These are phyloP conservation scores for Termitomyces sp. DNA, from an alignment of 1,284 basidiomycete genomes.

Conservation along the genomic window DNA sequence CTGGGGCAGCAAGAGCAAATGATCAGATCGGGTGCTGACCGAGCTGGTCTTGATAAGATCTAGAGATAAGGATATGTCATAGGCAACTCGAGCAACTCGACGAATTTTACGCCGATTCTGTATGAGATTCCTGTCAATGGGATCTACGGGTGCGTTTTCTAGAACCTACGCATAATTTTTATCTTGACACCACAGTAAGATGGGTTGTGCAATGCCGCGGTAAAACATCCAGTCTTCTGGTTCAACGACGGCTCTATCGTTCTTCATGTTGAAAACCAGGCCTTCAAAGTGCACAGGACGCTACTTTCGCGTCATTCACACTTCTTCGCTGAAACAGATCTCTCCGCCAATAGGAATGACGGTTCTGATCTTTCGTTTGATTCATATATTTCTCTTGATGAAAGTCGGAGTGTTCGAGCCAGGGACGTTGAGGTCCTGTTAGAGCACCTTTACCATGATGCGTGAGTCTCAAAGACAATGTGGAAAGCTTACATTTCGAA, in stretches of 20 bases:
- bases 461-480: conserved; percentile 36
- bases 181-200: neutral
- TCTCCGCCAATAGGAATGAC: neutral
- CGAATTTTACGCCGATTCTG: neutral
- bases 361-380: neutral
- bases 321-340: conserved; percentile 24
- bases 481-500: neutral
- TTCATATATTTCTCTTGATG: conserved; percentile 26
- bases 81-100: neutral
- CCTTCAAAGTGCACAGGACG: conserved; percentile 50
- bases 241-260: conserved; percentile 58
- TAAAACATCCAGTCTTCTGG: conserved; percentile 48
- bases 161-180: neutral
- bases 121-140: neutral
- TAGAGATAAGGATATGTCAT: too few relatives aligned
- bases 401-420: conserved; percentile 29
- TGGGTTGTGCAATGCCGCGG: neutral
- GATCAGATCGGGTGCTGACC: too few relatives aligned
- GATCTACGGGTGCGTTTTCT: neutral
- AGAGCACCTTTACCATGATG: conserved; percentile 58
- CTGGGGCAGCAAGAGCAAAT: too few relatives aligned
- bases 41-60: too few relatives aligned
- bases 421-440: conserved; percentile 45
- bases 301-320: conserved; percentile 49
- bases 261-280: conserved; percentile 34